phyloP scores from a whole-genome alignment of 2,329 filamentous ascomycete genomes.

The Trichoderma cornu-damae region DNA sequence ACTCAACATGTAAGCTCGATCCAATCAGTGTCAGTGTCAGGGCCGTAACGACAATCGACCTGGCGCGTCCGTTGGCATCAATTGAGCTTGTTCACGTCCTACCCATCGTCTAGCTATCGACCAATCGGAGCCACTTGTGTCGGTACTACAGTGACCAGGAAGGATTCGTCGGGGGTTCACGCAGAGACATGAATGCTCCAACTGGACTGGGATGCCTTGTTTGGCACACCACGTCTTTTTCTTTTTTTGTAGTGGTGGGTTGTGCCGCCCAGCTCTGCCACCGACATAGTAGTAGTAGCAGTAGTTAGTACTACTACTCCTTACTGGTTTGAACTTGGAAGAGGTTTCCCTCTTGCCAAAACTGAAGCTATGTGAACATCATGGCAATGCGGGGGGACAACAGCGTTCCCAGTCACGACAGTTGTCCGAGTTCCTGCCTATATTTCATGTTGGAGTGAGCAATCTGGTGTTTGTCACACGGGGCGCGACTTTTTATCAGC shows the following conservation, averaged over 20 bases:
- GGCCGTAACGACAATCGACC: background rate
- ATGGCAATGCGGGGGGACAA: no score
- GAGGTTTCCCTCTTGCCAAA: no score
- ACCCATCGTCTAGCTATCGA: background rate
- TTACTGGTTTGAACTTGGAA: no score
- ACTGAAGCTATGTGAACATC: no score
- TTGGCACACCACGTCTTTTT: background rate
- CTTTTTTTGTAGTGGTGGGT: no score
- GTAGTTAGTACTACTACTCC: no score
- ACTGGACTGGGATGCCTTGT: background rate
- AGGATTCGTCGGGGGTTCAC: slow-evolving; percentile 3
- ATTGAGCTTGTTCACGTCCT: background rate
- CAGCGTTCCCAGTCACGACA: no score
- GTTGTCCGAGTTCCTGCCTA: no score
- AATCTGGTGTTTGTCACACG: no score
- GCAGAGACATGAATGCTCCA: background rate
- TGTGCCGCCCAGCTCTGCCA: background rate
- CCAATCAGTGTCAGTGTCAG: background rate
- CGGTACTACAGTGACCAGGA: background rate
- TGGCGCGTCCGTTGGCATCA: background rate
- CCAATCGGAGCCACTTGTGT: background rate
- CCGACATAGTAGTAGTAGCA: no score
- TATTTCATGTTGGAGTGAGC: no score
- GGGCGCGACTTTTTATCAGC: no score
- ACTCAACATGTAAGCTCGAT: background rate